phyloP scores from a whole-genome alignment of 2,329 filamentous ascomycete genomes.

The Nemania diffusa region DNA sequence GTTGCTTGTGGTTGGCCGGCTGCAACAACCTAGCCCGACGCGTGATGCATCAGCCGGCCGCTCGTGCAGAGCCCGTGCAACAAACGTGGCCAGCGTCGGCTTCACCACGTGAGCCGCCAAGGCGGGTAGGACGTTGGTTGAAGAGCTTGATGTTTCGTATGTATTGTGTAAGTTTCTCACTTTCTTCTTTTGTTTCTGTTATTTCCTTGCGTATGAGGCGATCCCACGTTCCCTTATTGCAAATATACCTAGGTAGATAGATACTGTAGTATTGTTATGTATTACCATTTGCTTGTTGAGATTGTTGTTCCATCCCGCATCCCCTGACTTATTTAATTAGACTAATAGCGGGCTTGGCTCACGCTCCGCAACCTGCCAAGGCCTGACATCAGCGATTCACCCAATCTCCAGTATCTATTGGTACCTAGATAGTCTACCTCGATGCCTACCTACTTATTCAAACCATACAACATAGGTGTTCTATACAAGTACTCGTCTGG shows the following conservation, averaged over 20 bases:
- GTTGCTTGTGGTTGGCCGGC: slow-evolving; percentile 14
- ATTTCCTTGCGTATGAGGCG: no score
- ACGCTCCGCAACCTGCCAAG: no score
- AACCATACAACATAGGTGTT: no score
- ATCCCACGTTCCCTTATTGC: no score
- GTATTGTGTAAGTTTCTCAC: neutral
- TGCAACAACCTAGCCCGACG: neutral
- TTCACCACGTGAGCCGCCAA: slow-evolving; percentile 33
- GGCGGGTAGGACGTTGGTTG: neutral
- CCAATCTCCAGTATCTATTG: no score
- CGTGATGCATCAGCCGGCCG: slow-evolving; percentile 20
- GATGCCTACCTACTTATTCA: no score
- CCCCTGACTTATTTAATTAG: neutral
- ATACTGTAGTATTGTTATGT: neutral
- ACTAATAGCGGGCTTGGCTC: no score
- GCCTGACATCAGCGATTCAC: no score
- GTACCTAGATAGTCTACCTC: no score
- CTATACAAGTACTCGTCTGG: no score
- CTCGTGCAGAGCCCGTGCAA: slow-evolving; percentile 24
- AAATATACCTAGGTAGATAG: no score
- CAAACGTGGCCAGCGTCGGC: slow-evolving; percentile 33
- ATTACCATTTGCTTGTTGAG: slow-evolving; percentile 3
- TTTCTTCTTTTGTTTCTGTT: neutral
- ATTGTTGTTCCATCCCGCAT: slow-evolving; percentile 3
- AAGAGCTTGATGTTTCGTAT: neutral